Evolutionary conservation across 2,329 filamentous ascomycete species (phyloP).

Genomic region (Boeremia lycopersici): DNA sequence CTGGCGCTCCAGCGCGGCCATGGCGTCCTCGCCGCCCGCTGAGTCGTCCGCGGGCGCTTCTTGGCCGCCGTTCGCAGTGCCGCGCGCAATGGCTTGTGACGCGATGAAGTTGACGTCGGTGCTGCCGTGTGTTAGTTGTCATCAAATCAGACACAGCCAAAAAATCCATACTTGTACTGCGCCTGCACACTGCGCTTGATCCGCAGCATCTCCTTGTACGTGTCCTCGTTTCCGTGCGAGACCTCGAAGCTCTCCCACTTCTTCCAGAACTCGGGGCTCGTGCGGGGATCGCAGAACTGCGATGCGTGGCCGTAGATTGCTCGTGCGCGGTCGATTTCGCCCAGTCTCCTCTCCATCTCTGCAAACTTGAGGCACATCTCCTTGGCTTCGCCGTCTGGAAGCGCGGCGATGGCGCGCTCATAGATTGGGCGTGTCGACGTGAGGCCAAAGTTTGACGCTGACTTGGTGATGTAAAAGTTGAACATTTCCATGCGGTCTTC

Average conservation of each 20-base stretch:
- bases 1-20: slow-evolving; percentile 87
- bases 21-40: slow-evolving; percentile 72
- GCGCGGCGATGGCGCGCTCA: slow-evolving; percentile 90
- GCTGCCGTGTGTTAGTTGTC: slow-evolving; percentile 50
- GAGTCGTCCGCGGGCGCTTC: slow-evolving; percentile 50
- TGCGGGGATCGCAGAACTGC: slow-evolving; percentile 95
- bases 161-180: slow-evolving; percentile 80
- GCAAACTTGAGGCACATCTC: slow-evolving; percentile 99
- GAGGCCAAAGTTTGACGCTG: slow-evolving; percentile 94
- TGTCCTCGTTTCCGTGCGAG: slow-evolving; percentile 97
- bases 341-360: slow-evolving; percentile 89
- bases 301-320: slow-evolving; percentile 96
- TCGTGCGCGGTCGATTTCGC: slow-evolving; percentile 91
- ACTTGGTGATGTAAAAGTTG: slow-evolving; percentile 99
- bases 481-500: slow-evolving; percentile 98
- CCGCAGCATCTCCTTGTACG: slow-evolving; percentile 98
- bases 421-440: slow-evolving; percentile 95
- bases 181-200: slow-evolving; percentile 98
- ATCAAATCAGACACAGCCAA: not conserved
- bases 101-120: slow-evolving; percentile 99
- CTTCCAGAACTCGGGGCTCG: slow-evolving; percentile 87
- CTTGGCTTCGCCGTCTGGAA: slow-evolving; percentile 90
- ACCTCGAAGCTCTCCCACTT: slow-evolving; percentile 99
- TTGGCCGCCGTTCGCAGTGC: slow-evolving; percentile 61
- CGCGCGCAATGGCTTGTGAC: slow-evolving; percentile 86